phyloP scores from a whole-genome alignment of 2,329 filamentous ascomycete genomes.

The Akanthomyces lecanii region DNA sequence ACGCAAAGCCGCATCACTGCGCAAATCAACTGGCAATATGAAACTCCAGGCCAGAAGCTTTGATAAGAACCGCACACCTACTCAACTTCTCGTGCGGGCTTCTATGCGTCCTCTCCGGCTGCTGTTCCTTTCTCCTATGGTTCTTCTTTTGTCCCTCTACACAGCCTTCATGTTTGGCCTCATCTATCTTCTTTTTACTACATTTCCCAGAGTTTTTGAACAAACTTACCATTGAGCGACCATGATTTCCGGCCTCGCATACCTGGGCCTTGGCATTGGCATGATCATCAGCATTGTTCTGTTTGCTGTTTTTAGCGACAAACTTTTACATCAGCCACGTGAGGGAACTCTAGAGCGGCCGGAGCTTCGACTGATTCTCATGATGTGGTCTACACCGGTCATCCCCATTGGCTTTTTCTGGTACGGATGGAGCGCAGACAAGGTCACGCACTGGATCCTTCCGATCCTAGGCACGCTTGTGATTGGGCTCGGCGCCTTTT shows the following conservation, averaged over 20 bases:
- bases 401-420: slow-evolving; percentile 49
- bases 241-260: slow-evolving; percentile 34
- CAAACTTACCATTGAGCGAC: slow-evolving; percentile 30
- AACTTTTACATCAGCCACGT: slow-evolving; percentile 2
- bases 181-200: slow-evolving; percentile 36
- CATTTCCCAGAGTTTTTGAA: slow-evolving; percentile 34
- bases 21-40: slow-evolving; percentile 28
- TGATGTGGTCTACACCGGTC: slow-evolving; percentile 33
- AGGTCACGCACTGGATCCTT: slow-evolving; percentile 49
- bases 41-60: slow-evolving; percentile 19
- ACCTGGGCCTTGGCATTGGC: slow-evolving; percentile 46
- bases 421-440: slow-evolving; percentile 55
- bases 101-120: slow-evolving; percentile 40
- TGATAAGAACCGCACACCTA: slow-evolving; percentile 14
- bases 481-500: slow-evolving; percentile 39
- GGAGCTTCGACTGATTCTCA: slow-evolving; percentile 49
- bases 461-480: slow-evolving; percentile 51
- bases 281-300: slow-evolving; percentile 26
- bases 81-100: slow-evolving; percentile 28
- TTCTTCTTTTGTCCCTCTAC: slow-evolving; percentile 41
- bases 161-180: slow-evolving; percentile 34
- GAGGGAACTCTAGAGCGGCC: slow-evolving; percentile 25
- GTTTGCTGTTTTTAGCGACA: slow-evolving; percentile 20
- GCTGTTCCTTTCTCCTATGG: slow-evolving; percentile 50
- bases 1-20: slow-evolving; percentile 27